These are phyloP conservation scores for Chimonanthus salicifolius DNA, from an alignment of 164 flowering plant genomes.

Conservation along the genomic window DNA sequence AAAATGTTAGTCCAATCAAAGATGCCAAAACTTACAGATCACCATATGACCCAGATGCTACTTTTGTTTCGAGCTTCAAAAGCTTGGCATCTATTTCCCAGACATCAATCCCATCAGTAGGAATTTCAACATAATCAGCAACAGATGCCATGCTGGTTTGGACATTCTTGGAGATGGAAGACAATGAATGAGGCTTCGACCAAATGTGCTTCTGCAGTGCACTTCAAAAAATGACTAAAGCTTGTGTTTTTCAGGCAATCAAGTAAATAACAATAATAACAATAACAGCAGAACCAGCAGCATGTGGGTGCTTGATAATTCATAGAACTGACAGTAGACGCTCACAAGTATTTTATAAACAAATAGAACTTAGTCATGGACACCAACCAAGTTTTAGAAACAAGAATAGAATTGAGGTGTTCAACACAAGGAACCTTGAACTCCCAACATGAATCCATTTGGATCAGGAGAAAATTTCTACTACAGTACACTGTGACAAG, in stretches of 20 bases:
- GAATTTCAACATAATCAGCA: slow-evolving; percentile 43
- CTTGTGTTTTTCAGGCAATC: not conserved
- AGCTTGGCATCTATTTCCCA: slow-evolving; percentile 75
- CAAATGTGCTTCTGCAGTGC: slow-evolving; percentile 33
- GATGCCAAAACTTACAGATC: slow-evolving; percentile 62
- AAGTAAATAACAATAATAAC: too few relatives aligned
- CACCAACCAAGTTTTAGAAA: too few relatives aligned
- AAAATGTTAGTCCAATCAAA: not conserved
- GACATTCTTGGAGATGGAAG: slow-evolving; percentile 24
- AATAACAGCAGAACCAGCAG: not conserved
- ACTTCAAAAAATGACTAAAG: slow-evolving; percentile 4
- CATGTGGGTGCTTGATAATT: not conserved
- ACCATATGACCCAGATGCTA: slow-evolving; percentile 73
- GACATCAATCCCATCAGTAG: slow-evolving; percentile 63
- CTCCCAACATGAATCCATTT: not conserved
- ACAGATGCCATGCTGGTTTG: slow-evolving; percentile 18
- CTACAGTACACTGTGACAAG: too few relatives aligned
- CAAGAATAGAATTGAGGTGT: not conserved
- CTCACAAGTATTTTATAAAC: too few relatives aligned
- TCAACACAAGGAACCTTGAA: not conserved
- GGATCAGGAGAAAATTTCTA: not conserved
- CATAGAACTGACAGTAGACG: too few relatives aligned
- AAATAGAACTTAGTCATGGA: too few relatives aligned
- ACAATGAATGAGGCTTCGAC: slow-evolving; percentile 17
- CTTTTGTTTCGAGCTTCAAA: slow-evolving; percentile 55